A percentile compares a stretch with the other conserved stretches of the same genome.
These are phyloP conservation scores for Priceomyces castillae DNA, from an alignment of 805 yeast species.

Conservation along the genomic window DNA sequence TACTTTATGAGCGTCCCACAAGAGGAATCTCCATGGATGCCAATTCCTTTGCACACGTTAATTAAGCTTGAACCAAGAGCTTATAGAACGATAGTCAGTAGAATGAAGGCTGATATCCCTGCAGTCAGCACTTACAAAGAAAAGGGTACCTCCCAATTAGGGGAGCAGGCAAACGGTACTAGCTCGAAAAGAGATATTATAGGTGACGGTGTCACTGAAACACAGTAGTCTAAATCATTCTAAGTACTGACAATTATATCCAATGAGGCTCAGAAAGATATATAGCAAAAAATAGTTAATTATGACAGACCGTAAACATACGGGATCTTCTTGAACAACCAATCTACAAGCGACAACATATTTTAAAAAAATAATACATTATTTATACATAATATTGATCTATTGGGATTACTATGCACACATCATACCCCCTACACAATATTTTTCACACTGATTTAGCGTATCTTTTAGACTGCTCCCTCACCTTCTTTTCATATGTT, in stretches of 20 bases:
- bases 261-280: too few species aligned
- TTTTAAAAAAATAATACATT: not conserved
- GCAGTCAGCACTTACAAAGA: slow-evolving; percentile 97
- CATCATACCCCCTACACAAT: not conserved
- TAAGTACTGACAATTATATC: too few species aligned
- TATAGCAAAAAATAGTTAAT: too few species aligned
- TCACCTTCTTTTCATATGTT: slow-evolving; percentile 71
- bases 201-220: slow-evolving; percentile 25
- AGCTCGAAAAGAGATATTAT: slow-evolving; percentile 52
- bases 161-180: slow-evolving; percentile 42
- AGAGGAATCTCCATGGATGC: slow-evolving; percentile 98
- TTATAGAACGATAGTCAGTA: slow-evolving; percentile 79
- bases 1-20: slow-evolving; percentile 98
- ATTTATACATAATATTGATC: not conserved
- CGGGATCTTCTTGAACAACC: too few species aligned
- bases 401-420: not conserved
- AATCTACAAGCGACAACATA: not conserved
- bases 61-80: slow-evolving; percentile 96
- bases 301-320: too few species aligned
- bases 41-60: slow-evolving; percentile 92
- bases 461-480: slow-evolving; percentile 76
- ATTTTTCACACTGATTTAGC: slow-evolving; percentile 31
- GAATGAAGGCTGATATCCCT: slow-evolving; percentile 94
- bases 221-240: too few species aligned
- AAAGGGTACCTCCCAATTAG: slow-evolving; percentile 76